Conservation (phyloP, 2,329 filamentous ascomycete genomes). For the Xylaria sp. region DNA sequence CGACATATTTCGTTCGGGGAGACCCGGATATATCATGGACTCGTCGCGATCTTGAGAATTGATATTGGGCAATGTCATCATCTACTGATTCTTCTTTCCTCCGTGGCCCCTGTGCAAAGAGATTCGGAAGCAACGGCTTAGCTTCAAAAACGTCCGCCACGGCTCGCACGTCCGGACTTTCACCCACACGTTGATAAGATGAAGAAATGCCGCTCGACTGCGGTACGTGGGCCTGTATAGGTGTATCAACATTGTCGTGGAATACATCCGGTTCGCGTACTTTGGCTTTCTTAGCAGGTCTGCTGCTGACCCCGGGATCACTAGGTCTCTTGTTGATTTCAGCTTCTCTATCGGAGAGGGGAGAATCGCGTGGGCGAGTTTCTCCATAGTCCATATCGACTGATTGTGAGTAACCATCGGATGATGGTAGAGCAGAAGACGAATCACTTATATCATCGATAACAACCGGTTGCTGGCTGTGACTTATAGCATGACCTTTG, state of each 20-base stretch:
- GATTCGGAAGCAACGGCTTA: background rate
- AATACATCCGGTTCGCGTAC: background rate
- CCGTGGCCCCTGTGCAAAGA: background rate
- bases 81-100: background rate
- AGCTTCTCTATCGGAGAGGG: background rate
- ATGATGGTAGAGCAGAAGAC: background rate
- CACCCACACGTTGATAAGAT: background rate
- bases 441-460: background rate
- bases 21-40: background rate
- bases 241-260: background rate
- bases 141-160: background rate
- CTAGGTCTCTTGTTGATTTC: conserved; percentile 1
- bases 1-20: background rate
- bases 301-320: background rate
- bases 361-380: background rate
- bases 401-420: background rate
- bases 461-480: background rate
- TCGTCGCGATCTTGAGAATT: background rate
- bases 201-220: background rate
- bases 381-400: background rate
- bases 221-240: background rate
- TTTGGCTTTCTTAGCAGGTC: conserved; percentile 2
- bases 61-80: background rate
- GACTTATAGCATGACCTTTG: background rate
- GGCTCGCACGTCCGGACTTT: conserved; percentile 9